Conservation (phyloP, 2,329 filamentous ascomycete species). For the Pseudocercospora fuligena region DNA sequence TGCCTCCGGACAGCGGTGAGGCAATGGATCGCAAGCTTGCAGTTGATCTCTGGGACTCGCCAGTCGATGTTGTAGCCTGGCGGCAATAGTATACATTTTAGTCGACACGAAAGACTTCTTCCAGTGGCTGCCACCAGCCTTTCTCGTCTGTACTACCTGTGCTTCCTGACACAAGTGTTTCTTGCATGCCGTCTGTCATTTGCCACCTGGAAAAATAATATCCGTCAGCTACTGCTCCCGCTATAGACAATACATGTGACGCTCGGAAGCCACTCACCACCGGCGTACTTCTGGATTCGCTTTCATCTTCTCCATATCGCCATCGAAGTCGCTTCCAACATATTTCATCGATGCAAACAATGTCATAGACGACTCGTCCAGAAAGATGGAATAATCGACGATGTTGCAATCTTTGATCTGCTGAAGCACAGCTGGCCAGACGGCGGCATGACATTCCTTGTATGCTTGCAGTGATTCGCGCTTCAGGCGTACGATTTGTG, state of each 20-base stretch:
- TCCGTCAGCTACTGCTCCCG: not conserved
- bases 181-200: constrained; percentile 79
- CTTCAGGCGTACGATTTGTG: constrained; percentile 74
- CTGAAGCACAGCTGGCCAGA: constrained; percentile 75
- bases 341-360: constrained; percentile 82
- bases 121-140: constrained; percentile 69
- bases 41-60: constrained; percentile 42
- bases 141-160: constrained; percentile 61
- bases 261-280: constrained; percentile 80
- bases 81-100: constrained; percentile 35
- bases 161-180: constrained; percentile 62
- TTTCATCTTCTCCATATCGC: constrained; percentile 77
- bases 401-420: constrained; percentile 79
- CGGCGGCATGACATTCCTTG: constrained; percentile 72
- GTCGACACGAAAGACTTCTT: constrained; percentile 65
- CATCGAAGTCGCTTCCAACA: constrained; percentile 71
- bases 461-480: constrained; percentile 69
- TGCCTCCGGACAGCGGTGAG: constrained; percentile 40
- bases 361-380: constrained; percentile 65
- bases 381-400: constrained; percentile 75
- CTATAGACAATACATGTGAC: constrained; percentile 56
- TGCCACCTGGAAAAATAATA: constrained; percentile 27
- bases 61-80: constrained; percentile 44
- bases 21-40: constrained; percentile 36
- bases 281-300: constrained; percentile 73